Evolutionary conservation across 176 grass and related monocot species (phyloP).

Genomic region (Paspalum vaginatum): DNA sequence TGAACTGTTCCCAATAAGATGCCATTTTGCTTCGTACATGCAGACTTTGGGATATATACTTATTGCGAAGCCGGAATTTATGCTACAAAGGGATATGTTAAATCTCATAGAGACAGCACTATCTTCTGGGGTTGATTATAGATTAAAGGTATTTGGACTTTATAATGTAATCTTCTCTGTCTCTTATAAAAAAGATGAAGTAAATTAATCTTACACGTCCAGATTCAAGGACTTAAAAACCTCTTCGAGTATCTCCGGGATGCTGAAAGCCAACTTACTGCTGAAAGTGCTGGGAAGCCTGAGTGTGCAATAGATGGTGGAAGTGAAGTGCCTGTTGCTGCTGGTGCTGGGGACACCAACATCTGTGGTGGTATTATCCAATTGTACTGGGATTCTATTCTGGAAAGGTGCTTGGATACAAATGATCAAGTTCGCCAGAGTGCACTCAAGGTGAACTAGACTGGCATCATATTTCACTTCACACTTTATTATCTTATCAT

Average conservation of each 20-base stretch:
- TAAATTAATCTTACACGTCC: conserved; percentile 25
- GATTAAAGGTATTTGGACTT: conserved; percentile 70
- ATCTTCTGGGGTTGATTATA: conserved; percentile 69
- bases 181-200: background rate
- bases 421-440: conserved; percentile 82
- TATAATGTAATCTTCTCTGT: conserved; percentile 23
- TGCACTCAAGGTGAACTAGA: conserved; percentile 77
- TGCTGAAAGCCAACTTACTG: conserved; percentile 82
- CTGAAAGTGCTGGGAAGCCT: conserved; percentile 56
- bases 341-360: conserved; percentile 98
- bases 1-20: conserved; percentile 8
- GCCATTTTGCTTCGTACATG: conserved; percentile 39
- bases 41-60: conserved; percentile 95
- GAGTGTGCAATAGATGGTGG: conserved; percentile 50
- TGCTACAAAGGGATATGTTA: conserved; percentile 88
- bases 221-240: conserved; percentile 99
- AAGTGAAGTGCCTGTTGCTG: conserved; percentile 91
- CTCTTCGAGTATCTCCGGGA: conserved; percentile 91
- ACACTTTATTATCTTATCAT: conserved; percentile 4
- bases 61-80: conserved; percentile 94
- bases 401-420: conserved; percentile 87
- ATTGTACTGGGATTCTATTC: conserved; percentile 92
- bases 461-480: conserved; percentile 26
- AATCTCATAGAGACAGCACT: conserved; percentile 80
- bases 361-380: conserved; percentile 99